These are phyloP conservation scores for Blastocystis sp. DNA, from an alignment of 352 stramenopile genomes.

Conservation along the genomic window DNA sequence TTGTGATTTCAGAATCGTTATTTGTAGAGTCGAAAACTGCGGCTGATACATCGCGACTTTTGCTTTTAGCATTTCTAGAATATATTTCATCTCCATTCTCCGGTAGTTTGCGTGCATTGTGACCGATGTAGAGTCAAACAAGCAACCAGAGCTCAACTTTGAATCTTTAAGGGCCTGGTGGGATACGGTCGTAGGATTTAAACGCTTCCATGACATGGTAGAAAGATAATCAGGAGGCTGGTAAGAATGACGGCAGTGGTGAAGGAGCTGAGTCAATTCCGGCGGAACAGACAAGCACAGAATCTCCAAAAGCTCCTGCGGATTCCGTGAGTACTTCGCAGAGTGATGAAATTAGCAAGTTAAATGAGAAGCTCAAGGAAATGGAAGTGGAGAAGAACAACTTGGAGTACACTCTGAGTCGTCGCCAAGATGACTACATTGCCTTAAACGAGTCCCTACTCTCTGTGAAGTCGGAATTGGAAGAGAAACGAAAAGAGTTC, in stretches of 20 bases:
- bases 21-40: conserved; percentile 1
- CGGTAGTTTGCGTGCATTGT: not conserved
- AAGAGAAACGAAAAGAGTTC: not conserved
- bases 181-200: not conserved
- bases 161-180: conserved; percentile 32
- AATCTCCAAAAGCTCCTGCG: not conserved
- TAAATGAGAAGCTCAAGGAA: not conserved
- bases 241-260: not conserved
- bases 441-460: not conserved
- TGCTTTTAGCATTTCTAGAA: conserved; percentile 21
- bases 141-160: not conserved
- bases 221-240: not conserved
- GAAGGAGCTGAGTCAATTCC: not conserved
- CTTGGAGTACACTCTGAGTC: conserved; percentile 30
- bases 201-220: not conserved
- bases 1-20: not conserved
- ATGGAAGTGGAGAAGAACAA: conserved; percentile 55
- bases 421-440: conserved; percentile 33
- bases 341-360: not conserved
- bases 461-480: not conserved
- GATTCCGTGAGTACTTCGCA: not conserved
- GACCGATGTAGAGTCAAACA: not conserved
- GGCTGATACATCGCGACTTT: not conserved
- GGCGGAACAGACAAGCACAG: not conserved
- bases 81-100: conserved; percentile 31